Conservation (phyloP, 768 basidiomycete species). For the Hirschioporus abietinus region DNA sequence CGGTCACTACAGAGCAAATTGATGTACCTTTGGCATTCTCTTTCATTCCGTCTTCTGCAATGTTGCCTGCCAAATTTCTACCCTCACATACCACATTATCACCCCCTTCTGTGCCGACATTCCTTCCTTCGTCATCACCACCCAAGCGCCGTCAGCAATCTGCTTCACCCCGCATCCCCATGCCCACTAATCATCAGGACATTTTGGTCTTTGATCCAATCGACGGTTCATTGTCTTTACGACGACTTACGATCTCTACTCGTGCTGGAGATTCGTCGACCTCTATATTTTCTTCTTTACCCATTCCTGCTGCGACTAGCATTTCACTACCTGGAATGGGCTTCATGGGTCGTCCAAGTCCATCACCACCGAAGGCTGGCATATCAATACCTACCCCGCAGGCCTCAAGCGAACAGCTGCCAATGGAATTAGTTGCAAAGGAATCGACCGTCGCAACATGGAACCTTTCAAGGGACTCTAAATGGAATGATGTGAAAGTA, state of each 20-base stretch:
- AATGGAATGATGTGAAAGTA: constrained; percentile 50
- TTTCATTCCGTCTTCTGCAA: constrained; percentile 37
- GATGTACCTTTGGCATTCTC: constrained; percentile 47
- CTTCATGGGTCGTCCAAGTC: constrained; percentile 32
- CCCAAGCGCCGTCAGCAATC: constrained; percentile 18
- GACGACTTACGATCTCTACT: constrained; percentile 40
- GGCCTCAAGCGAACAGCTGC: constrained; percentile 23
- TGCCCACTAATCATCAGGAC: constrained; percentile 53
- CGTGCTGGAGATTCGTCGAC: constrained; percentile 15
- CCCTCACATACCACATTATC: constrained; percentile 19
- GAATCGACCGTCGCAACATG: constrained; percentile 56
- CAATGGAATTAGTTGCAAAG: constrained; percentile 30
- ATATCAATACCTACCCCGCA: constrained; percentile 5
- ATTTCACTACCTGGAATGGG: constrained; percentile 56
- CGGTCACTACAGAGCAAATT: constrained; percentile 22
- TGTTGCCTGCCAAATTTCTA: constrained; percentile 36
- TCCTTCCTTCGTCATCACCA: constrained; percentile 24
- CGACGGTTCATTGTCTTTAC: constrained; percentile 49
- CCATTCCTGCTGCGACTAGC: constrained; percentile 41
- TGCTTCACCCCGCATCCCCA: constrained; percentile 20
- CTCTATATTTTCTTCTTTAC: constrained; percentile 22
- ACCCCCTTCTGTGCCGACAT: constrained; percentile 21
- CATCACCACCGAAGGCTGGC: constrained; percentile 22
- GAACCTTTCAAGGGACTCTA: constrained; percentile 47
- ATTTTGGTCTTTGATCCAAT: constrained; percentile 61